A percentile compares a stretch with the other conserved stretches of the same genome.
Evolutionary conservation across 305 asterid genomes (phyloP).

Genomic region (Fraxinus sp.): DNA sequence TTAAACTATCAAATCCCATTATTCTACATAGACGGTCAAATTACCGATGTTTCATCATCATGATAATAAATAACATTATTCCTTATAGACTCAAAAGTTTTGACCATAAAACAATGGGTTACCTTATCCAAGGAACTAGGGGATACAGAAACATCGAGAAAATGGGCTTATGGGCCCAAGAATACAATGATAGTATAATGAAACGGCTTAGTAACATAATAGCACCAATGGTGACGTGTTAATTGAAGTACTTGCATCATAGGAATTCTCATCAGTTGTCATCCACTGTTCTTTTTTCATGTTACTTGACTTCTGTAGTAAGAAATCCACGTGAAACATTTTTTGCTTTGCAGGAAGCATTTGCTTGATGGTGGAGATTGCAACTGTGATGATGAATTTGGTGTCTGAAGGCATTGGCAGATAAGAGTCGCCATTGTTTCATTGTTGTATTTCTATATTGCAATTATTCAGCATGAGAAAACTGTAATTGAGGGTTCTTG

Average conservation of each 20-base stretch:
- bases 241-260: background rate
- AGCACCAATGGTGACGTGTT: background rate
- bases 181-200: background rate
- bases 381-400: conserved; percentile 25
- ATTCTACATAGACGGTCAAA: background rate
- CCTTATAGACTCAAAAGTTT: background rate
- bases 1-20: no score
- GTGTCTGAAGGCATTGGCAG: conserved; percentile 15
- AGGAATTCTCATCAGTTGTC: background rate
- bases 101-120: background rate
- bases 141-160: background rate
- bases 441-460: background rate
- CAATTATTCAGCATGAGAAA: conserved; percentile 1
- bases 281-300: background rate
- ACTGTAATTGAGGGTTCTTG: background rate
- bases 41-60: background rate
- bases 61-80: no score
- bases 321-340: background rate
- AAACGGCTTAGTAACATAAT: background rate
- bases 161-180: background rate
- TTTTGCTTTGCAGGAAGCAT: conserved; percentile 59
- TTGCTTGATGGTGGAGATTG: conserved; percentile 45
- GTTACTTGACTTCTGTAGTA: background rate
- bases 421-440: conserved; percentile 1
- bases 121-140: background rate